These are phyloP conservation scores for Alloteropsis semialata DNA, from an alignment of 176 grass and related monocot species.

Conservation along the genomic window DNA sequence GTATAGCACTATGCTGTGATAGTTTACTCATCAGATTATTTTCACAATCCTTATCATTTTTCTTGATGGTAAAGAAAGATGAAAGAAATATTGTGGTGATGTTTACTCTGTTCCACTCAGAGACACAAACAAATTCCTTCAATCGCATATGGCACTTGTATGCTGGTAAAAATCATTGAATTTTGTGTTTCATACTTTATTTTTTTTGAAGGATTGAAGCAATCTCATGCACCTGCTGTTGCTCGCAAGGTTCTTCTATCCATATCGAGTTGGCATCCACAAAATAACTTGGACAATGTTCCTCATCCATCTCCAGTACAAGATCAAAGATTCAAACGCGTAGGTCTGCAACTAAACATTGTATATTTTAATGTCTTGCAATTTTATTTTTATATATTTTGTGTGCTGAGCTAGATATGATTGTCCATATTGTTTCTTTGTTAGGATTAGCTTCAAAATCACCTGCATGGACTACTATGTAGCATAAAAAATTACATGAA, in stretches of 20 bases:
- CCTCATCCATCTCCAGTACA: conserved; percentile 40
- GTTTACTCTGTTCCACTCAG: background rate
- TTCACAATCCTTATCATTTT: background rate
- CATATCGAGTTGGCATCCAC: conserved; percentile 17
- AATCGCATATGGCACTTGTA: background rate
- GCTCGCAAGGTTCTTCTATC: conserved; percentile 49
- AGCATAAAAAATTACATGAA: conserved; percentile 3
- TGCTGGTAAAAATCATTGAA: conserved; percentile 31
- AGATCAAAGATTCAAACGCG: conserved; percentile 26
- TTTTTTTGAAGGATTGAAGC: conserved; percentile 42
- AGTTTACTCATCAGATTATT: background rate
- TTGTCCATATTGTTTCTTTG: conserved; percentile 7
- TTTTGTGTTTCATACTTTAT: conserved; percentile 25
- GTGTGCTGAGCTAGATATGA: conserved; percentile 13
- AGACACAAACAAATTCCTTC: background rate
- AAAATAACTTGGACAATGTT: conserved; percentile 28
- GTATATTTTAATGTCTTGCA: conserved; percentile 10
- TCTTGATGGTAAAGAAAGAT: background rate
- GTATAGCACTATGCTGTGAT: background rate
- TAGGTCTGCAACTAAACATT: conserved; percentile 37
- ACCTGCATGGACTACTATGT: conserved; percentile 29
- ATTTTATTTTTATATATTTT: background rate
- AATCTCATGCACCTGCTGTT: conserved; percentile 41
- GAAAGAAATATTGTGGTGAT: background rate
- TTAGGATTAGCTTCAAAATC: conserved; percentile 17